These are phyloP conservation scores for Metschnikowia reukaufii DNA, from an alignment of 805 yeast genomes.

Conservation along the genomic window DNA sequence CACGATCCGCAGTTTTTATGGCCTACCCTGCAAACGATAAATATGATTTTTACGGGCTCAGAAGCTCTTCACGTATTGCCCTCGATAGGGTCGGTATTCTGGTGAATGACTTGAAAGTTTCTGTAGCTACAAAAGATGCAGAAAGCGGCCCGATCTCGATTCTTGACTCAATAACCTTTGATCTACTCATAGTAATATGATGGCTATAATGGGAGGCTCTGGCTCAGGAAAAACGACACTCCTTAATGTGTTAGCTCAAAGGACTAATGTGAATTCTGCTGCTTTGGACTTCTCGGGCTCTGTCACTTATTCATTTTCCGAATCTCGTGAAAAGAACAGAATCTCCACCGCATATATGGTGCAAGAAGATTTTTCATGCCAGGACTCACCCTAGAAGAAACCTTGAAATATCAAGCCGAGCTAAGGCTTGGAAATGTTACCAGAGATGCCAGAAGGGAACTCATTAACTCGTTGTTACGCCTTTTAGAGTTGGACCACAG, in stretches of 20 bases:
- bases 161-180: slow-evolving; percentile 52
- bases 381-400: slow-evolving; percentile 70
- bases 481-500: slow-evolving; percentile 69
- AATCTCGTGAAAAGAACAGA: slow-evolving; percentile 9
- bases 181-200: slow-evolving; percentile 57
- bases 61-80: slow-evolving; percentile 14
- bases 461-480: slow-evolving; percentile 60
- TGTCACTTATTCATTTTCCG: slow-evolving; percentile 31
- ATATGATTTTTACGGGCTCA: slow-evolving; percentile 10
- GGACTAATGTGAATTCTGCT: slow-evolving; percentile 42
- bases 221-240: slow-evolving; percentile 87
- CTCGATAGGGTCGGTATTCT: slow-evolving; percentile 14
- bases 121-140: slow-evolving; percentile 14
- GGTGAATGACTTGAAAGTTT: slow-evolving; percentile 15
- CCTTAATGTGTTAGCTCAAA: slow-evolving; percentile 61
- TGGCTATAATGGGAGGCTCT: slow-evolving; percentile 86
- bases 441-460: slow-evolving; percentile 41
- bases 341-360: slow-evolving; percentile 60
- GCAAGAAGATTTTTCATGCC: slow-evolving; percentile 77
- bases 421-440: slow-evolving; percentile 56
- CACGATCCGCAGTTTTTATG: neutral
- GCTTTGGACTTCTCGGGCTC: slow-evolving; percentile 45
- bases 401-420: slow-evolving; percentile 68
- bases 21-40: neutral
- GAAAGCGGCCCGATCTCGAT: slow-evolving; percentile 21